Base-by-base conservation (phyloP, 2,329 filamentous ascomycete species). In the Blastomyces parvus region DNA sequence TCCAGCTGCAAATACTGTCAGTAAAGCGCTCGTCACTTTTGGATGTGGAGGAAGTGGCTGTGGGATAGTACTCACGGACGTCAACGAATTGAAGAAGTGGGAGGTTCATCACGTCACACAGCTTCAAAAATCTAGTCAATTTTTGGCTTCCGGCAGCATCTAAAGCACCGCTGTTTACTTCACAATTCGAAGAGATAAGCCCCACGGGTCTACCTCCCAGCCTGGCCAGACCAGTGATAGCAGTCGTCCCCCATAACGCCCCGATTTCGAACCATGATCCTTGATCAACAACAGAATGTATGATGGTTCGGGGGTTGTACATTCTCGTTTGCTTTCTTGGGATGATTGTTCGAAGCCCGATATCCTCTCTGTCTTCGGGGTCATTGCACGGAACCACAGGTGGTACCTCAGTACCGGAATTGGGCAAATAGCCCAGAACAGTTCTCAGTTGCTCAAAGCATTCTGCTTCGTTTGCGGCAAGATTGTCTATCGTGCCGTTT, bases 401-500 rank as follows among this genome's bases (percentile, higher is more conserved):
- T 7, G 85, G 84, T 3, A 82, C 70, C 40, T 83, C 78, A 2
- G 77, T 79, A 0, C 84, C 85, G 40, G 76, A 82, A 65, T 85
- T 82, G 0, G 85, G 85, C 1, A 87, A 73, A 66, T 83, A 87
- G 30, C 77, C 74, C 25, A 87, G 69, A 0, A 87, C 80, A 0
- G 78, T 82, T 1, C 83, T 76, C 3, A 88, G 70, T 70, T 88
- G 85, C 67, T 83, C 80, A 64, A 86, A 87, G 65, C 84, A 86
- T 48, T 81, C 83, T n/a, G 77, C 76, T 70, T 88, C 85, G 64
- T 84, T 81, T 3, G 78, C 76, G 0, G 85, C 85, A 2, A 86
- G 75, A 61, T 87, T 88, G 65, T 88, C 85, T 59, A 87, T 86
- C 0, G 85, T 88, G 0, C 85, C 85, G 64, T 88, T 88, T 0